Conservation (phyloP, 1,284 basidiomycete genomes). For the Phlebopus sp. region DNA sequence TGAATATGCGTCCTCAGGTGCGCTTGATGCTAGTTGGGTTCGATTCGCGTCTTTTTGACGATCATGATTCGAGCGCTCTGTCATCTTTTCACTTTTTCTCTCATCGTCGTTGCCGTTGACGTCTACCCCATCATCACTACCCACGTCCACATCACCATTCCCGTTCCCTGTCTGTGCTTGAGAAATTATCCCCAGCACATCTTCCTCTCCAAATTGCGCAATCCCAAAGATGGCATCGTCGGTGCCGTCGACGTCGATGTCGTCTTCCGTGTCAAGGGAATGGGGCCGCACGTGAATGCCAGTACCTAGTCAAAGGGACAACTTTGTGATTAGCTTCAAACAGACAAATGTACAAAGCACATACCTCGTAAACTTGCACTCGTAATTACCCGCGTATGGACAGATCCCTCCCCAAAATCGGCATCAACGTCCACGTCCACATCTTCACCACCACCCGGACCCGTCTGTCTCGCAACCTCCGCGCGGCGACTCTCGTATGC, state of each 20-base stretch:
- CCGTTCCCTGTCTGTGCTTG: conserved; percentile 7
- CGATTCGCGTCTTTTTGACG: conserved; percentile 10
- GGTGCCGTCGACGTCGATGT: conserved; percentile 75
- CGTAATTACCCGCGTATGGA: conserved; percentile 33
- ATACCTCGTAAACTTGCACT: conserved; percentile 40
- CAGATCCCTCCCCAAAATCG: conserved; percentile 23
- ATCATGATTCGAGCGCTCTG: conserved; percentile 19
- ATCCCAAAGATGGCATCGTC: conserved; percentile 64
- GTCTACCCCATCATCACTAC: conserved; percentile 41
- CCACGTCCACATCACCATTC: conserved; percentile 28
- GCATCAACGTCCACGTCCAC: conserved; percentile 26
- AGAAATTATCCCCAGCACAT: conserved; percentile 44
- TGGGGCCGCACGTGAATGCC: conserved; percentile 62
- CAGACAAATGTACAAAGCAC: not conserved
- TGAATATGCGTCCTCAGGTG: conserved; percentile 10
- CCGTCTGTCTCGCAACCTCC: conserved; percentile 37
- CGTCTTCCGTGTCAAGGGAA: conserved; percentile 67
- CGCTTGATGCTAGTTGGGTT: not conserved
- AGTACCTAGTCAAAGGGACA: not conserved
- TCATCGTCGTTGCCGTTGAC: conserved; percentile 30
- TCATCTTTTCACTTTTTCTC: conserved; percentile 9
- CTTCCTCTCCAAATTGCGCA: conserved; percentile 70
- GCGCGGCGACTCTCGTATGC: conserved; percentile 48
- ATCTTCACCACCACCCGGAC: conserved; percentile 17
- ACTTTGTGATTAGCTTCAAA: conserved; percentile 1